phyloP scores from a whole-genome alignment of 805 yeast species.

The Hanseniaspora lachancei region DNA sequence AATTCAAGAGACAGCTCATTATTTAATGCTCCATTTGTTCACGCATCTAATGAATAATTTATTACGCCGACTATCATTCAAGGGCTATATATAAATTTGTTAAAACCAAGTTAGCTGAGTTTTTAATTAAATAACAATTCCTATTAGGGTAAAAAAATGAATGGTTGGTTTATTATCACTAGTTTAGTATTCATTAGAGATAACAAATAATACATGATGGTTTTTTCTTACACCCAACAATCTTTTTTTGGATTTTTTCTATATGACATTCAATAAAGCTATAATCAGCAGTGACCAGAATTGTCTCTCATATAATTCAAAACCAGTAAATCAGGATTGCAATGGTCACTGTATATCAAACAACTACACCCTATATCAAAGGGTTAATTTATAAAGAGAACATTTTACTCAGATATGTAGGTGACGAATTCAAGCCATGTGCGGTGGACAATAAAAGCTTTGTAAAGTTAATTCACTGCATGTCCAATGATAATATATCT shows the following conservation, averaged over 20 bases:
- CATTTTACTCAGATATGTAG: neutral
- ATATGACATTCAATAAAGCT: too few species aligned
- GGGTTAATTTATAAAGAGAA: neutral
- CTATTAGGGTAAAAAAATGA: neutral
- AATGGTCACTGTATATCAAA: neutral
- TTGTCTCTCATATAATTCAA: too few species aligned
- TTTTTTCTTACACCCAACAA: too few species aligned
- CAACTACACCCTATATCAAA: neutral
- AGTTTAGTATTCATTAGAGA: too few species aligned
- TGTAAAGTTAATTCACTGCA: neutral
- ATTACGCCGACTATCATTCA: neutral
- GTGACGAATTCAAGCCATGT: neutral
- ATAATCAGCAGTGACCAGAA: too few species aligned
- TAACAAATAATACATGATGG: too few species aligned
- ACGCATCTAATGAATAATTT: neutral
- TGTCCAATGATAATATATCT: neutral
- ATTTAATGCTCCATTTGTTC: neutral
- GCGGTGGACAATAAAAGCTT: neutral
- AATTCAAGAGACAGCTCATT: neutral
- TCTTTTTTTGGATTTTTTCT: too few species aligned
- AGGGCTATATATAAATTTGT: neutral
- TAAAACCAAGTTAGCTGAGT: neutral
- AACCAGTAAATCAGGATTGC: too few species aligned
- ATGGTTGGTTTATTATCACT: too few species aligned
- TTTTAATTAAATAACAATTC: neutral